These are phyloP conservation scores for Hawksworthiomyces lignivorus DNA, from an alignment of 2,329 filamentous ascomycete genomes.

Conservation along the genomic window DNA sequence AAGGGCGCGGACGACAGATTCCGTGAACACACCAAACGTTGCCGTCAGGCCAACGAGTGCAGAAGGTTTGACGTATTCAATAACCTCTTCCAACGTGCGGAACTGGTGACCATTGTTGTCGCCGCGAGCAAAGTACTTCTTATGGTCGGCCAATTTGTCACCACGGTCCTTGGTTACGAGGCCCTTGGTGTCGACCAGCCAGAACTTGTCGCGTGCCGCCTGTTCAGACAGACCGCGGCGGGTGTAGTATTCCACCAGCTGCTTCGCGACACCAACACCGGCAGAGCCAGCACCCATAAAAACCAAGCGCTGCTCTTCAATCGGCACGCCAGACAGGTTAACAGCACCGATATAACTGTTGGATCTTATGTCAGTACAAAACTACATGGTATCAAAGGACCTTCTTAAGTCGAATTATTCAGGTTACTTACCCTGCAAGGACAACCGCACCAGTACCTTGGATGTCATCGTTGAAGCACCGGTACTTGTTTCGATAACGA, in stretches of 20 bases:
- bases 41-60: conserved; percentile 92
- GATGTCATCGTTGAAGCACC: conserved; percentile 98
- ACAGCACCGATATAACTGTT: conserved; percentile 59
- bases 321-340: conserved; percentile 74
- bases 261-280: conserved; percentile 94
- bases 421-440: conserved; percentile 58
- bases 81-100: conserved; percentile 79
- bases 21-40: conserved; percentile 89
- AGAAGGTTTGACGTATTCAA: conserved; percentile 90
- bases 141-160: conserved; percentile 88
- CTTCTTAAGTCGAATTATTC: conserved; percentile 8
- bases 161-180: conserved; percentile 89
- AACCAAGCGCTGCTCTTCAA: conserved; percentile 86
- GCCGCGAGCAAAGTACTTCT: conserved; percentile 60
- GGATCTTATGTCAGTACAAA: conserved; percentile 34
- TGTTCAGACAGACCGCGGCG: conserved; percentile 83
- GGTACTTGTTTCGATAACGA: conserved; percentile 79
- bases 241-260: conserved; percentile 95
- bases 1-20: conserved; percentile 67
- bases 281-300: conserved; percentile 95
- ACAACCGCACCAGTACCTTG: conserved; percentile 96
- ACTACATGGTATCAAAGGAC: conserved; percentile 12
- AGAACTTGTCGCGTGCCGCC: conserved; percentile 85
- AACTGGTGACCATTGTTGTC: conserved; percentile 62
- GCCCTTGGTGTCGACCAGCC: conserved; percentile 94